A percentile compares a stretch with the other conserved stretches of the same genome.
phyloP scores from a whole-genome alignment of 2,329 filamentous ascomycete genomes.

The Verticillium dahliae region DNA sequence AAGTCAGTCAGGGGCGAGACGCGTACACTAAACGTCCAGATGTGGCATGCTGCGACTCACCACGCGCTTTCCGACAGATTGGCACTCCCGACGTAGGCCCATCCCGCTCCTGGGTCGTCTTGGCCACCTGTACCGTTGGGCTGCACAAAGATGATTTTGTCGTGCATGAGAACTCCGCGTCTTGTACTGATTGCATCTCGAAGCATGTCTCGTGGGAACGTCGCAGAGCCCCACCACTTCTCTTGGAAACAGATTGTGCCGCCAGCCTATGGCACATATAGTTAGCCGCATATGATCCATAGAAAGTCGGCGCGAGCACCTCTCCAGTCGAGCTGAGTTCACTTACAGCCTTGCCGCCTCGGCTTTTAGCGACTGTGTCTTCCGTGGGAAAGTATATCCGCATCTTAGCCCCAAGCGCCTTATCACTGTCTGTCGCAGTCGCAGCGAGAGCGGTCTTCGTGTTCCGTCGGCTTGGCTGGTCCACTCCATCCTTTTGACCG shows the following conservation, averaged over 20 bases:
- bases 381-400: constrained; percentile 77
- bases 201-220: constrained; percentile 67
- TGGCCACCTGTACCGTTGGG: neutral
- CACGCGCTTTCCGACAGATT: constrained; percentile 93
- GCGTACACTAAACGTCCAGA: neutral
- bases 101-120: constrained; percentile 35
- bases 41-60: constrained; percentile 38
- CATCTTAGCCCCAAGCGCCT: constrained; percentile 37
- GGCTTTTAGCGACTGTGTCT: constrained; percentile 60
- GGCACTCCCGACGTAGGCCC: constrained; percentile 83
- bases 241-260: constrained; percentile 78
- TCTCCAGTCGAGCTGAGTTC: neutral
- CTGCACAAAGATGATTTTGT: constrained; percentile 61
- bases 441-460: neutral
- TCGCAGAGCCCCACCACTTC: constrained; percentile 62
- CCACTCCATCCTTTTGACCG: neutral
- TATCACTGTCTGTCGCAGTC: too few species aligned
- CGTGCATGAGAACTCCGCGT: constrained; percentile 75
- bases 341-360: constrained; percentile 53
- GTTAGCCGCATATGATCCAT: neutral
- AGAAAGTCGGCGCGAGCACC: too few species aligned
- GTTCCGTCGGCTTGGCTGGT: neutral
- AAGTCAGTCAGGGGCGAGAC: neutral
- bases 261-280: constrained; percentile 46
- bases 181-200: constrained; percentile 70